Conservation (phyloP, 1,139 yeast species). For the Pichia sp. region DNA sequence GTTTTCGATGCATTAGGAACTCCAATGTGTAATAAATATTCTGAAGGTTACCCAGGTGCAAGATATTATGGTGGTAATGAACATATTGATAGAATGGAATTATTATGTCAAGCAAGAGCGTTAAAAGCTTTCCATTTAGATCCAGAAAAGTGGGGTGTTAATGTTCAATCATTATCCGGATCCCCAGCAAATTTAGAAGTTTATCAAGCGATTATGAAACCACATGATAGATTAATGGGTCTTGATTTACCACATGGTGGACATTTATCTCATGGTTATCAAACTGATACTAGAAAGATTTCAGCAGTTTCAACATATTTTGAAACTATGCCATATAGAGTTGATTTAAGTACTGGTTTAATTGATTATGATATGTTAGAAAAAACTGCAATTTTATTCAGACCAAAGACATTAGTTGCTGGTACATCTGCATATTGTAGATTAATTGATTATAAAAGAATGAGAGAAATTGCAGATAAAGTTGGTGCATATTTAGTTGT, state of each 20-base stretch:
- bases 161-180: conserved; percentile 92
- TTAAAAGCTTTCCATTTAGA: conserved; percentile 75
- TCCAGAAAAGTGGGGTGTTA: conserved; percentile 93
- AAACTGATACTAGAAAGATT: conserved; percentile 90
- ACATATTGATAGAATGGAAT: conserved; percentile 89
- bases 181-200: conserved; percentile 97
- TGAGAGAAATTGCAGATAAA: conserved; percentile 93
- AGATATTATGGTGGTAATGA: conserved; percentile 89
- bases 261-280: conserved; percentile 96
- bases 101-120: conserved; percentile 89
- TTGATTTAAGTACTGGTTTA: conserved; percentile 82
- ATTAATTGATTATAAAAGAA: conserved; percentile 87
- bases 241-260: conserved; percentile 97
- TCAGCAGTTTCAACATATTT: conserved; percentile 94
- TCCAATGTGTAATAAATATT: conserved; percentile 89
- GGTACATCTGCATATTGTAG: conserved; percentile 98
- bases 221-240: conserved; percentile 95
- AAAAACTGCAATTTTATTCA: conserved; percentile 78
- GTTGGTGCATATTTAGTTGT: conserved; percentile 95
- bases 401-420: conserved; percentile 94
- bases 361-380: conserved; percentile 94
- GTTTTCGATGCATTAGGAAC: conserved; percentile 97
- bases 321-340: conserved; percentile 98
- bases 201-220: conserved; percentile 89
- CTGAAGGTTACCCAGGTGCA: conserved; percentile 86